These are phyloP conservation scores for Botrytis elliptica DNA, from an alignment of 2,329 filamentous ascomycete genomes.

Conservation along the genomic window DNA sequence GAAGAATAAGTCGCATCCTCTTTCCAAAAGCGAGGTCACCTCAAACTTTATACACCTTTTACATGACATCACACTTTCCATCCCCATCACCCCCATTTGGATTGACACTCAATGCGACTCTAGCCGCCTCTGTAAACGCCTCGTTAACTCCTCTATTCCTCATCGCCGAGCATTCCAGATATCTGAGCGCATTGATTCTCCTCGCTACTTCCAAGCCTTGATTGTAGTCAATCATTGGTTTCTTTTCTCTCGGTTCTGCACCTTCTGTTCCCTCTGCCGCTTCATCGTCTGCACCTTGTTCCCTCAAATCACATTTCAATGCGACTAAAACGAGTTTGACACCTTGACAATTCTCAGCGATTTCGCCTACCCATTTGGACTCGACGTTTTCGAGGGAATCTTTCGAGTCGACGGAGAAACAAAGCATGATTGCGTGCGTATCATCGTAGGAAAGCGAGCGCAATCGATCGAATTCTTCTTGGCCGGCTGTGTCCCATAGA, in stretches of 20 bases:
- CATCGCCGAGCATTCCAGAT: slow-evolving; percentile 98
- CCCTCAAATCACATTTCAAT: slow-evolving; percentile 92
- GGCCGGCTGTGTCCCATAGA: slow-evolving; percentile 96
- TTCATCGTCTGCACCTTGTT: slow-evolving; percentile 66
- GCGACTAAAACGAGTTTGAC: slow-evolving; percentile 95
- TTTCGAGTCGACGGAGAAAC: slow-evolving; percentile 94
- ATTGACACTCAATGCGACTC: slow-evolving; percentile 79
- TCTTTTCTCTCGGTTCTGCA: slow-evolving; percentile 55
- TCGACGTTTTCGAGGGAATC: slow-evolving; percentile 98
- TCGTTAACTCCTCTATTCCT: slow-evolving; percentile 97
- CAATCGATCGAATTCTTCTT: slow-evolving; percentile 97
- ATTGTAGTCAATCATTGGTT: slow-evolving; percentile 82
- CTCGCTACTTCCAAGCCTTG: slow-evolving; percentile 88
- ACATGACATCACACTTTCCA: slow-evolving; percentile 62
- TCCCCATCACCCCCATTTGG: slow-evolving; percentile 58
- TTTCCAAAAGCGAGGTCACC: background rate
- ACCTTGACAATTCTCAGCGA: slow-evolving; percentile 93
- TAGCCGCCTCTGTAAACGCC: slow-evolving; percentile 94
- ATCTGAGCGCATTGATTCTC: slow-evolving; percentile 87
- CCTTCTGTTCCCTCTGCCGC: slow-evolving; percentile 41
- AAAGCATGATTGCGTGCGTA: slow-evolving; percentile 97
- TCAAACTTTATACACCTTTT: background rate
- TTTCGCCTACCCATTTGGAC: slow-evolving; percentile 97
- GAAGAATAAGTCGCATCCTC: background rate
- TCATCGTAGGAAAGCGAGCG: slow-evolving; percentile 95